Evolutionary conservation across 2,329 filamentous ascomycete genomes (phyloP), one percentile per base, ranked within the genome.

Genomic region (Epichloe amarillans): DNA sequence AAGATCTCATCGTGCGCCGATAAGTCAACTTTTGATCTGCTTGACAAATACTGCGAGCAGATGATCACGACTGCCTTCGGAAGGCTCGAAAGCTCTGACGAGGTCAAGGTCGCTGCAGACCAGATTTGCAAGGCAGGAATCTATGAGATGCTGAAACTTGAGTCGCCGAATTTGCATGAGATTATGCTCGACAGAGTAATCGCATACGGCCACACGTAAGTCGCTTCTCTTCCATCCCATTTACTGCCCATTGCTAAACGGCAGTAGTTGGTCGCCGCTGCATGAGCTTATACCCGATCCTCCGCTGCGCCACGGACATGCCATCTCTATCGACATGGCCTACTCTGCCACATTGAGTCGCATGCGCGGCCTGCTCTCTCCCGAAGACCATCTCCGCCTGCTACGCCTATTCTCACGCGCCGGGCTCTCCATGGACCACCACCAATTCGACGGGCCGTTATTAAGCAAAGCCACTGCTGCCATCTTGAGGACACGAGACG

Each of bases 321-420:
- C 83, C 56, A 86, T 87, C 57, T 83, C 80, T 2, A 84, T 86
- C 54, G 83, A 86, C 62, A 87, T 87, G 83, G 83, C 83, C 0
- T 87, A 83, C 66, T 84, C 82, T 0, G 82, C 83, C 0, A 86
- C 83, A 0, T 71, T 87, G 4, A 80, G 83, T 17, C 76, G 82
- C 60, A 64, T 72, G 53, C 76, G 80, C n/a, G 79, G 80, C 4
- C 68, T 84, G 0, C 71, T 87, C 10, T 73, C 71, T 21, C 79
- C 79, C 43, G 70, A 69, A 1, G 82, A 86, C 56, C 80, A 86
- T 61, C 70, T 66, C 26, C 74, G 82, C 17, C 66, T 86, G 1
- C 67, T 86, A n/a, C 75, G 73, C 50, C 71, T 87, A 4, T 86
- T 87, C 66, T 86, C 82, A 0, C 74, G 82, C 43, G 82, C 81